These are phyloP conservation scores for Pythium folliculosum DNA, from an alignment of 352 stramenopile species.

Conservation along the genomic window DNA sequence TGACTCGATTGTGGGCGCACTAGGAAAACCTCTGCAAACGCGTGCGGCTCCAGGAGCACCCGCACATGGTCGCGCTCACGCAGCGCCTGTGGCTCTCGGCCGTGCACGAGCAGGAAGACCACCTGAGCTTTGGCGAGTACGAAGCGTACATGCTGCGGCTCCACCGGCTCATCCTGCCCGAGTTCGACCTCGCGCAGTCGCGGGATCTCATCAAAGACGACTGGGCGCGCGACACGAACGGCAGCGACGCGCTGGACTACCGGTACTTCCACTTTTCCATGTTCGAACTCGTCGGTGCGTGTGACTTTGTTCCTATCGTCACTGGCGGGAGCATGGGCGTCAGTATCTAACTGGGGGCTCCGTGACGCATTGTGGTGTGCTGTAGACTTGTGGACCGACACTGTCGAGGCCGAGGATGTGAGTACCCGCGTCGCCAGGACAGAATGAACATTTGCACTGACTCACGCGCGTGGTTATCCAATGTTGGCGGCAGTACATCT, in stretches of 20 bases:
- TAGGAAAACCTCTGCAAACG: slow-evolving; percentile 75
- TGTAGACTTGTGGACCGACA: slow-evolving; percentile 70
- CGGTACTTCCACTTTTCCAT: slow-evolving; percentile 80
- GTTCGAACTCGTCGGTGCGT: slow-evolving; percentile 78
- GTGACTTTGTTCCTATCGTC: too few species aligned
- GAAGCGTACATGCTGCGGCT: slow-evolving; percentile 73
- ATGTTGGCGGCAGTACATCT: slow-evolving; percentile 53
- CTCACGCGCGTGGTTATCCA: background rate
- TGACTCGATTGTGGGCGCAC: background rate
- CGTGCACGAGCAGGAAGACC: slow-evolving; percentile 28
- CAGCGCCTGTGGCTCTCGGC: slow-evolving; percentile 70
- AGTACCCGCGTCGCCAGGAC: slow-evolving; percentile 14
- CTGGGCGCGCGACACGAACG: slow-evolving; percentile 62
- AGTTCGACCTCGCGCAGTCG: slow-evolving; percentile 68
- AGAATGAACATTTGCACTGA: background rate
- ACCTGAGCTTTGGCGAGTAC: slow-evolving; percentile 56
- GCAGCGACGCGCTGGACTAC: slow-evolving; percentile 59
- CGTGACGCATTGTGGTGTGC: background rate
- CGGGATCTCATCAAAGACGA: slow-evolving; percentile 68
- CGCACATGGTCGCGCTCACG: slow-evolving; percentile 69
- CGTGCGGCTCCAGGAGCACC: slow-evolving; percentile 52
- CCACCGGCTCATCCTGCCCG: slow-evolving; percentile 73
- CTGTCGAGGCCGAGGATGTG: slow-evolving; percentile 64
- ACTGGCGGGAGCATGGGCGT: background rate
- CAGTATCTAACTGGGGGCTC: background rate